Percentiles rank a stretch among this genome's conserved stretches.
phyloP scores from a whole-genome alignment of 768 basidiomycete species.

The Leccinum ochraceum region DNA sequence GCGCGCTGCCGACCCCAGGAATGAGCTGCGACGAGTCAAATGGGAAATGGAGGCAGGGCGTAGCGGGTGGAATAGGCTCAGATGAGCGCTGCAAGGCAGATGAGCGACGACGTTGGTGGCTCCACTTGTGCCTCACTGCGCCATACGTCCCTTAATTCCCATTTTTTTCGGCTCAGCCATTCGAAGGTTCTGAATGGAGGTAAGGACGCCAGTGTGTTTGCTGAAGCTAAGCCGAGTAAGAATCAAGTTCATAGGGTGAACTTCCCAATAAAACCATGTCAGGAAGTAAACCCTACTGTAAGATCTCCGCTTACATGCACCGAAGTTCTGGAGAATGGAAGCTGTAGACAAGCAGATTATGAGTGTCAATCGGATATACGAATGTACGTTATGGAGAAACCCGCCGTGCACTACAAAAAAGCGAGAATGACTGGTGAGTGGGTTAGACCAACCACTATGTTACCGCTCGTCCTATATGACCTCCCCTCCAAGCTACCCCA shows the following conservation, averaged over 20 bases:
- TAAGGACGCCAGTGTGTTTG: neutral
- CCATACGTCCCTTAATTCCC: no score
- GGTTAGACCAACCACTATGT: slow-evolving; percentile 15
- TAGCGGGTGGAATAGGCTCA: no score
- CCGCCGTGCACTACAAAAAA: slow-evolving; percentile 6
- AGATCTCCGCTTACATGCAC: neutral
- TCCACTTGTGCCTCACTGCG: no score
- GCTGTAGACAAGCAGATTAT: neutral
- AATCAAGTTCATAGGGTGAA: neutral
- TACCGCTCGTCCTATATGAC: slow-evolving; percentile 38
- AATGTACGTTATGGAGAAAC: neutral
- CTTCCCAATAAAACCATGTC: neutral
- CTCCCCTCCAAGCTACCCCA: slow-evolving; percentile 33
- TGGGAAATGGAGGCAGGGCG: no score
- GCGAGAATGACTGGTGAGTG: neutral
- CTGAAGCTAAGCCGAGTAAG: neutral
- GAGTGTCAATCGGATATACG: neutral
- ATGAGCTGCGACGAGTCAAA: no score
- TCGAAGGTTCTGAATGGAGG: neutral
- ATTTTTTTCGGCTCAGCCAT: neutral
- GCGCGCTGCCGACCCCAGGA: no score
- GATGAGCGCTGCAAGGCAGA: no score
- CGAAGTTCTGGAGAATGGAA: neutral
- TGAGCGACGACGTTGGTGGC: no score
- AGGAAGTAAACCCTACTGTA: neutral